These are phyloP conservation scores for Lophium mytilinum DNA, from an alignment of 495 filamentous ascomycete species.

Conservation along the genomic window DNA sequence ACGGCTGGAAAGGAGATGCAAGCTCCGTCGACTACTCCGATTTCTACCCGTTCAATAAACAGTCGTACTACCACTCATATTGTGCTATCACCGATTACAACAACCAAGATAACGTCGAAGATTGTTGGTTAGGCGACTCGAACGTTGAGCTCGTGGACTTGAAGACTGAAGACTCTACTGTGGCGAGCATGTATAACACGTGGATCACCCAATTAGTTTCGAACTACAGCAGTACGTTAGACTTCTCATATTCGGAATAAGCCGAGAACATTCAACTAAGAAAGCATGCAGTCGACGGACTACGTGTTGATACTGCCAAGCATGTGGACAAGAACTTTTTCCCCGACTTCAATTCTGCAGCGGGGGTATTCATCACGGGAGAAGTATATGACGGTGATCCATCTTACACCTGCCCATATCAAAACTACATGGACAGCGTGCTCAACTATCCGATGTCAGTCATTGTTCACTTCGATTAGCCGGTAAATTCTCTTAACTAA, in stretches of 20 bases:
- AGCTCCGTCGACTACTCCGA: slow-evolving; percentile 50
- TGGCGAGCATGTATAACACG: slow-evolving; percentile 50
- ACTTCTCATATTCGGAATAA: neutral
- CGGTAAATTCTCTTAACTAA: neutral
- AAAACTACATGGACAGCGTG: slow-evolving; percentile 52
- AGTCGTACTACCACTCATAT: slow-evolving; percentile 56
- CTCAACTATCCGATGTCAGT: slow-evolving; percentile 60
- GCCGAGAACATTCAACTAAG: too few species aligned
- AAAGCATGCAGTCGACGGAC: slow-evolving; percentile 47
- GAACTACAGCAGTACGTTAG: slow-evolving; percentile 49
- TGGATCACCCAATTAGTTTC: slow-evolving; percentile 60
- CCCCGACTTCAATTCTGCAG: slow-evolving; percentile 52
- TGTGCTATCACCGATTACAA: slow-evolving; percentile 59
- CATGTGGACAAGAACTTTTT: slow-evolving; percentile 68
- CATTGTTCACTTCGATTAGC: neutral
- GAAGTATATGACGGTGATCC: slow-evolving; percentile 61
- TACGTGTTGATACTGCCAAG: slow-evolving; percentile 68
- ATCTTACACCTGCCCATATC: slow-evolving; percentile 56
- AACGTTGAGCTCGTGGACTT: slow-evolving; percentile 60
- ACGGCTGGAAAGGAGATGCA: slow-evolving; percentile 53
- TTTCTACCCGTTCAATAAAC: slow-evolving; percentile 57
- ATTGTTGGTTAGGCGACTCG: slow-evolving; percentile 61
- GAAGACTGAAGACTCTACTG: slow-evolving; percentile 50
- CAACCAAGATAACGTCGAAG: slow-evolving; percentile 33
- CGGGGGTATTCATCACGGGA: slow-evolving; percentile 63